phyloP scores from a whole-genome alignment of 371 early-diverging fungal species.

The Chytridiales sp. region DNA sequence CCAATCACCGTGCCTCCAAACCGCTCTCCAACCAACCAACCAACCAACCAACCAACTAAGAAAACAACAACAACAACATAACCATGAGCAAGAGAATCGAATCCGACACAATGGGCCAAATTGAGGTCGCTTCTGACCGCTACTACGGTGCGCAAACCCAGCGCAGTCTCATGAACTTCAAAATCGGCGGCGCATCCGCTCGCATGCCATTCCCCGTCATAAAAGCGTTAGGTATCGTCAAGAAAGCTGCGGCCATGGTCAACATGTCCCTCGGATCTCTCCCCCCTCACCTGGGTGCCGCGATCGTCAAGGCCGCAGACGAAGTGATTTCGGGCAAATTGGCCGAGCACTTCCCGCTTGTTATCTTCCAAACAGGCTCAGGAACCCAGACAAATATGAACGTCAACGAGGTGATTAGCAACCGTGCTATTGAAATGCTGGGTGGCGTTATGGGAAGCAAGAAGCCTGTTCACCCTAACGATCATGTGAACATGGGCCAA shows the following conservation, averaged over 20 bases:
- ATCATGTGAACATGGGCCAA: conserved; percentile 94
- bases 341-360: conserved; percentile 90
- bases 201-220: conserved; percentile 90
- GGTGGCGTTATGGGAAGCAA: conserved; percentile 86
- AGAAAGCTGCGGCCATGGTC: conserved; percentile 87
- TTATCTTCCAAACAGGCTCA: conserved; percentile 87
- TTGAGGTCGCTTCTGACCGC: conserved; percentile 81
- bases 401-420: conserved; percentile 79
- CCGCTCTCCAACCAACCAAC: no score
- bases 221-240: conserved; percentile 83
- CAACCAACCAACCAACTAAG: no score
- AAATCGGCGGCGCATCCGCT: conserved; percentile 83
- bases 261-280: conserved; percentile 76
- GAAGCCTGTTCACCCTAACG: conserved; percentile 94
- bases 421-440: conserved; percentile 92
- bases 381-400: conserved; percentile 98
- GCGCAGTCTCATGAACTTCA: conserved; percentile 87
- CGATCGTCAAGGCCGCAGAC: conserved; percentile 59
- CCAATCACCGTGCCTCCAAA: no score
- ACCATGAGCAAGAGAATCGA: no score
- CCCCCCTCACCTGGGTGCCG: conserved; percentile 71
- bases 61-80: no score
- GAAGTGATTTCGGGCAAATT: conserved; percentile 85
- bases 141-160: conserved; percentile 96
- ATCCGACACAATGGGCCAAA: conserved; percentile 86